phyloP scores from a whole-genome alignment of 345 rosid genomes.

The Linum lewisii region DNA sequence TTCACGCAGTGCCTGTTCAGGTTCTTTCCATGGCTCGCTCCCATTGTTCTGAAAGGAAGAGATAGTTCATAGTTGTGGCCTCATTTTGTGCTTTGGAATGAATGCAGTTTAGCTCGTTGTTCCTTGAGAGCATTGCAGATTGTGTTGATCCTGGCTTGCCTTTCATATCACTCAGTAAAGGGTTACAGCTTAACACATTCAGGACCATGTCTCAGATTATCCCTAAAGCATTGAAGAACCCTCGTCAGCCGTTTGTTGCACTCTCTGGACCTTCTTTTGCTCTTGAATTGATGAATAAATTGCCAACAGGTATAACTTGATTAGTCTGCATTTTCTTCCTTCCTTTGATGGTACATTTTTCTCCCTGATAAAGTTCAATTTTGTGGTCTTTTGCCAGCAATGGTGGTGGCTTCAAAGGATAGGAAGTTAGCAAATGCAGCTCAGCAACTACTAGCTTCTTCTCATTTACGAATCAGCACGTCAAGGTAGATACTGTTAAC shows the following conservation, averaged over 20 bases:
- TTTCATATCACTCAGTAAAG: slow-evolving; percentile 90
- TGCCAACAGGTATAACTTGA: slow-evolving; percentile 61
- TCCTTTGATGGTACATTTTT: neutral
- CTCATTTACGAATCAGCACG: slow-evolving; percentile 74
- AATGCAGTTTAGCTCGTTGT: slow-evolving; percentile 76
- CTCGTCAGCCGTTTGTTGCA: slow-evolving; percentile 80
- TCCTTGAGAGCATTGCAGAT: slow-evolving; percentile 65
- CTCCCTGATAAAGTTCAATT: neutral
- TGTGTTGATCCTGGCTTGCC: slow-evolving; percentile 82
- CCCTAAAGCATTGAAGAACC: slow-evolving; percentile 56
- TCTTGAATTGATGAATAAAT: slow-evolving; percentile 69
- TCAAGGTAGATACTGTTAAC: slow-evolving; percentile 49
- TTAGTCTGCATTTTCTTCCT: slow-evolving; percentile 2
- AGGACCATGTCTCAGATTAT: slow-evolving; percentile 96
- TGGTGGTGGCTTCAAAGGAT: slow-evolving; percentile 93
- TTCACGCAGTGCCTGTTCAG: slow-evolving; percentile 94
- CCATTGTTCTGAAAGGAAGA: no score
- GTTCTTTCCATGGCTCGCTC: no score
- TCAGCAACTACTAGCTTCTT: slow-evolving; percentile 81
- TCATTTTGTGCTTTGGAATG: slow-evolving; percentile 1
- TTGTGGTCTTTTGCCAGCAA: slow-evolving; percentile 39
- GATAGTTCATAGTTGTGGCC: no score
- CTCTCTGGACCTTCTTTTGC: slow-evolving; percentile 93
- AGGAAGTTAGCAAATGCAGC: slow-evolving; percentile 61
- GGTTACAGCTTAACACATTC: slow-evolving; percentile 76